Base-by-base conservation (phyloP, 2,329 filamentous ascomycete species). In the Aspergillus sp. region DNA sequence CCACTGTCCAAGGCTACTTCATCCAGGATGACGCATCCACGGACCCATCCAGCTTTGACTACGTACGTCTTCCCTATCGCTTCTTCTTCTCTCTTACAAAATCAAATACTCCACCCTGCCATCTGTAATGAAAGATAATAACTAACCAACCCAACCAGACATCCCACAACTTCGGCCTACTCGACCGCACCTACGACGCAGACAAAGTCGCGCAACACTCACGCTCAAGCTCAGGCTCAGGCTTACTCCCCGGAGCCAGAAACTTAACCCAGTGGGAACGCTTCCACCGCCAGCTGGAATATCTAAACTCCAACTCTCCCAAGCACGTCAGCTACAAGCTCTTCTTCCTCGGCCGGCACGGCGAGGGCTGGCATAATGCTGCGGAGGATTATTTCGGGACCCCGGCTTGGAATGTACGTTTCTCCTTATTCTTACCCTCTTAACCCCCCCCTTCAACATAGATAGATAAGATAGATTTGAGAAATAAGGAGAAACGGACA, bases 351-450 rank as follows among this genome's bases (percentile, higher is more conserved):
- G 84, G 82, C 37, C 79, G 85, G 24, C 85, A 87, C 65, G 85
- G 85, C 17, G 79, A 87, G 66, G 84, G 84, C 9, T 81, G 75
- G 64, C 82, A 87, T 70, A 87, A 87, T 63, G 82, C 82, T 9
- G 84, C 83, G 1, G 80, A 87, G 66, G 68, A 73, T 2, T 82
- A 76, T 63, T 86, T 85, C 60, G 84, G 84, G 40, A 86, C 83
- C 0, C 76, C 80, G 4, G 82, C 79, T 1, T 87, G 84, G 85
- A 83, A 87, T 68, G 80, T 82, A 70, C 54, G 79, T 74, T 7
- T 17, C 20, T 13, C 24, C 11, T 13, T 22, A 9, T 4, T 30
- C 24, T n/a, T 24, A 30, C 27, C 20, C n/a, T n/a, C n/a, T n/a
- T n/a, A n/a, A n/a, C n/a, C n/a, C n/a, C n/a, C n/a, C 20, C 20